Base-by-base conservation (phyloP, 75 land plant species). In the Sequoia sempervirens region DNA sequence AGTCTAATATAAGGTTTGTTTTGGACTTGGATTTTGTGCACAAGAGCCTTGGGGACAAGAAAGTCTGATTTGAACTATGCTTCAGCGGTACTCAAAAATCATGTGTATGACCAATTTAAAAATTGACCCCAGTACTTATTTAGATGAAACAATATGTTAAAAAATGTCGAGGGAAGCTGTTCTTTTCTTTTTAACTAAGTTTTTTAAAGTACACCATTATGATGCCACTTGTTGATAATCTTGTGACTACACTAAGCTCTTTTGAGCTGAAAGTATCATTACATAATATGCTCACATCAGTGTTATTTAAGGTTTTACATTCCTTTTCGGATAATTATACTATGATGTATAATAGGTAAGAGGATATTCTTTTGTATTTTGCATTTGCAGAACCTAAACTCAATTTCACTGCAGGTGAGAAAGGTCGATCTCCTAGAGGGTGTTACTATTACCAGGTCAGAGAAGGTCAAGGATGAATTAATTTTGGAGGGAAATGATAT, bases 401-500 rank as follows among this genome's bases (percentile, higher is more conserved):
- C 12, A 78, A 45, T 34, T 36, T 80, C 28, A 32, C 26, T 53
- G 36, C 88, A 94, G 96, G 96, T 94, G 52, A 85, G 96, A 53
- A 94, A 87, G 83, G 96, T 94, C 10, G 92, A 93, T 23, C 90
- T 94, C 89, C 87, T 94, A 70, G 86, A 88, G 5, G 95, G 93
- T 30, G 95, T 94, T 46, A 80, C 92, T 5, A 85, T 94, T 84
- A 81, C 86, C 26, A 85, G 96, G 14, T 91, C 96, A 28, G 96
- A 94, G 83, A 94, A 94, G 88, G 96, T 94, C 2, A 94, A 94
- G 93, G 96, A 94, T 86, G 96, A 94, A 83, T 84, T 94, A n/a
- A 68, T 94, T 47, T 82, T 94, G 84, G 94, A 94, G 23, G 95
- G 95, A 3, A 94, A 91, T 82, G 96, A 94, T 84, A 87, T 94